Percentiles rank a stretch among this genome's conserved stretches.
phyloP scores from a whole-genome alignment of 495 filamentous ascomycete species.

The Paragyromitra xinjiangensis region DNA sequence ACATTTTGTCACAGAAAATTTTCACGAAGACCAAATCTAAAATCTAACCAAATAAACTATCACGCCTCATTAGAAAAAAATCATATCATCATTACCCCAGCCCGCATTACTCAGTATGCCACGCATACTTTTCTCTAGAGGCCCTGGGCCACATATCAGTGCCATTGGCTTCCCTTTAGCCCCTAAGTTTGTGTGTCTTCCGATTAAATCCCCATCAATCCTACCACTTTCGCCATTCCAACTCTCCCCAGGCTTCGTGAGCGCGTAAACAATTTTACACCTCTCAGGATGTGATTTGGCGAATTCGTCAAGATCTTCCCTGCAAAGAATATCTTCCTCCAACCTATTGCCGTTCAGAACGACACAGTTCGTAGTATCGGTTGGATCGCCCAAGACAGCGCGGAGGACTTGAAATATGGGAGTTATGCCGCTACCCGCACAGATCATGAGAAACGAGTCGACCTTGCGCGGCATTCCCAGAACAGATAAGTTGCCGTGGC shows the following conservation, averaged over 20 bases:
- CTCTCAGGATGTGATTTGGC: constrained; percentile 61
- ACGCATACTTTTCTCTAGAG: constrained; percentile 76
- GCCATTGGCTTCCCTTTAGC: constrained; percentile 67
- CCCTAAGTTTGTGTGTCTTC: constrained; percentile 65
- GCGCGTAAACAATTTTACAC: constrained; percentile 75
- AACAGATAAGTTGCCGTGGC: constrained; percentile 71
- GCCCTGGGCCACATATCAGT: constrained; percentile 83
- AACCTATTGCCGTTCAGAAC: constrained; percentile 82
- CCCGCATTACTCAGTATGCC: constrained; percentile 71
- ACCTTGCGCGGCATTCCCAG: constrained; percentile 67
- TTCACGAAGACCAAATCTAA: not conserved
- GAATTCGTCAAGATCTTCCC: constrained; percentile 75
- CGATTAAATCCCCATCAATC: constrained; percentile 70
- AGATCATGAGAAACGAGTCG: constrained; percentile 84
- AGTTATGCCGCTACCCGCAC: constrained; percentile 87
- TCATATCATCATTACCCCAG: constrained; percentile 79
- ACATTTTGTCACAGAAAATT: not conserved
- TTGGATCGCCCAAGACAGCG: constrained; percentile 69
- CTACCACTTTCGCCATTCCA: constrained; percentile 80
- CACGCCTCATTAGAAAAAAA: constrained; percentile 73
- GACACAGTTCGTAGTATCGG: constrained; percentile 63
- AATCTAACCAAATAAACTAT: not conserved
- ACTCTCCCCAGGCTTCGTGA: constrained; percentile 69
- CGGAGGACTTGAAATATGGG: constrained; percentile 90
- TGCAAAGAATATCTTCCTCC: constrained; percentile 85